Evolutionary conservation across 805 yeast genomes (phyloP), one percentile per base, ranked within the genome.

Genomic region (Saturnispora diversa): DNA sequence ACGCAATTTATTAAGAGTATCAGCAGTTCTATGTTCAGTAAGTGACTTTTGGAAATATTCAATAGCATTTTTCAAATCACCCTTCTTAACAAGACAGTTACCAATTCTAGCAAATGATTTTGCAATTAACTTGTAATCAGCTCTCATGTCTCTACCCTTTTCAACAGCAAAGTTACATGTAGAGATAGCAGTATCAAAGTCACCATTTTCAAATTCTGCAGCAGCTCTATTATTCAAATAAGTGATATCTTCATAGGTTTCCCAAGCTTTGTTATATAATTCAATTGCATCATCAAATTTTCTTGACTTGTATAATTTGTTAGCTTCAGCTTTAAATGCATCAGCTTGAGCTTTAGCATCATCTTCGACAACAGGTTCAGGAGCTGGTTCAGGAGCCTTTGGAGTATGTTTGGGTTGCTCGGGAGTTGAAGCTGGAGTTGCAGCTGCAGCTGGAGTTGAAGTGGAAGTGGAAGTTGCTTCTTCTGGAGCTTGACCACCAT

Each of bases 11-110:
- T 77, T 77, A 54, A 92, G 72, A 21, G 85, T 84, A 44, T 87
- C 97, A 20, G 97, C 95, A 17, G 95, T 85, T 68, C 99, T 80
- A 66, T 87, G 96, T 69, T 92, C 99, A 34, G 97, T 92, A 57
- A 92, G 70, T 1, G 97, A 84, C 64, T 84, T 86, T 64, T 88
- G 90, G 56, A 84, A 90, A 60, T 54, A 74, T 56, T 77, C 81
- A 47, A 77, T 78, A 16, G 98, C 96, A 38, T 73, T 69, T 46
- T 70, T 66, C 55, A 80, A 69, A 46, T 90, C 82, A 46, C 76
- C 82, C 58, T 73, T 66, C 65, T 92, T 92, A 56, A 76, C 65
- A 62, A 84, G 86, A 25, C 80, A 63, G 59, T 75, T 82, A 63
- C 97, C 98, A 44, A 86, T 72, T 64, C 98, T 80, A 20, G 94